Conservation (phyloP, 495 filamentous ascomycete genomes). For the Aspergillus saccharolyticus region DNA sequence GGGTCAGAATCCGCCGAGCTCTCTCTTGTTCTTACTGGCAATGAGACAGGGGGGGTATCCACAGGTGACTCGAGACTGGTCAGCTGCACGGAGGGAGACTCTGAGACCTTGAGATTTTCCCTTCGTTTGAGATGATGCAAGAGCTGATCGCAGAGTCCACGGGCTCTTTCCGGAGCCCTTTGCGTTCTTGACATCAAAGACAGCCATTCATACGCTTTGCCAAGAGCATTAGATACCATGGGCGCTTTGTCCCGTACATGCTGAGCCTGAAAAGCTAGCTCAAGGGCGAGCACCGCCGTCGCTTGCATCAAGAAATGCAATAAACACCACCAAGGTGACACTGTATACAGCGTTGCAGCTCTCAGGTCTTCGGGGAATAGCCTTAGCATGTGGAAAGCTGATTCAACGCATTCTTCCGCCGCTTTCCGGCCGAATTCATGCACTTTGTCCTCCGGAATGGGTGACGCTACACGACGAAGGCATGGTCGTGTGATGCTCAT, state of each 20-base stretch:
- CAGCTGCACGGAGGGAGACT: neutral
- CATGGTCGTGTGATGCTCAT: constrained; percentile 60
- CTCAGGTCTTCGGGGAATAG: constrained; percentile 47
- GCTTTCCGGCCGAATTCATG: constrained; percentile 47
- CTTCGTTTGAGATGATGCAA: constrained; percentile 18
- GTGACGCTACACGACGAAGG: constrained; percentile 49
- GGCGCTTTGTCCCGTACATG: constrained; percentile 51
- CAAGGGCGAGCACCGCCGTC: constrained; percentile 52
- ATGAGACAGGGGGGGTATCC: neutral
- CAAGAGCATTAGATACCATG: constrained; percentile 48
- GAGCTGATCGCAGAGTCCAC: constrained; percentile 46
- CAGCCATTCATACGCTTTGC: constrained; percentile 52
- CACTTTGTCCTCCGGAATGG: constrained; percentile 27
- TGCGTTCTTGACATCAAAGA: constrained; percentile 41
- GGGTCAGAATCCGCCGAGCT: neutral
- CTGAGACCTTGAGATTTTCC: neutral
- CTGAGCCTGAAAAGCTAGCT: constrained; percentile 49
- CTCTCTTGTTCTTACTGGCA: neutral
- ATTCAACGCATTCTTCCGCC: constrained; percentile 52
- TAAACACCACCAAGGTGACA: constrained; percentile 59
- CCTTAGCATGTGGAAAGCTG: constrained; percentile 50
- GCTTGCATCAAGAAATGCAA: constrained; percentile 62
- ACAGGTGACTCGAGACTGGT: neutral
- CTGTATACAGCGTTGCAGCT: constrained; percentile 39
- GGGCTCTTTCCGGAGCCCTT: constrained; percentile 45